Evolutionary conservation across 2,329 filamentous ascomycete species (phyloP).

Genomic region (Madurella fahalii): DNA sequence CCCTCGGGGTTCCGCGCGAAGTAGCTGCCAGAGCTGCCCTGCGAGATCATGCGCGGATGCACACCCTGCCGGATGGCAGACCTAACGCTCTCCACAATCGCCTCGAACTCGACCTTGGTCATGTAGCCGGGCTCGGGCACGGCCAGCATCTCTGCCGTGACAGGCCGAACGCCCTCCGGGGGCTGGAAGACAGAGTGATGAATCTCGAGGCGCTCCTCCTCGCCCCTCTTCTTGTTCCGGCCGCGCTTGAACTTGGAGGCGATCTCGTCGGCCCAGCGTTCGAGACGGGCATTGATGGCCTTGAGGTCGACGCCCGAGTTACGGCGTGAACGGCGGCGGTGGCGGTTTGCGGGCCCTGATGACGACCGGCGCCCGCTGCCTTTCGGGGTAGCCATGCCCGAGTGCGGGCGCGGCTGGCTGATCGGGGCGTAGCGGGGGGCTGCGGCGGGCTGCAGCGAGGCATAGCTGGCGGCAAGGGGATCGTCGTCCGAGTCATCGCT

Average conservation of each 20-base stretch:
- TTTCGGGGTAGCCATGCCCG: slow-evolving; percentile 56
- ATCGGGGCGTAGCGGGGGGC: slow-evolving; percentile 63
- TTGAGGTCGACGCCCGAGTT: slow-evolving; percentile 96
- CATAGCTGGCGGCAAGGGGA: slow-evolving; percentile 46
- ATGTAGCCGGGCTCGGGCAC: slow-evolving; percentile 61
- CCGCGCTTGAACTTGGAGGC: slow-evolving; percentile 92
- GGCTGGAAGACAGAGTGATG: slow-evolving; percentile 96
- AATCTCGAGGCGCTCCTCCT: slow-evolving; percentile 86
- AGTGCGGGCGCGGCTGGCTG: slow-evolving; percentile 56
- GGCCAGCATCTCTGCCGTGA: slow-evolving; percentile 70
- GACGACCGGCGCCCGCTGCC: slow-evolving; percentile 30
- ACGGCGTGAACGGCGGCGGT: slow-evolving; percentile 52
- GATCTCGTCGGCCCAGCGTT: slow-evolving; percentile 97
- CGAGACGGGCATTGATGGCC: slow-evolving; percentile 91
- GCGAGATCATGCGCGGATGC: slow-evolving; percentile 92
- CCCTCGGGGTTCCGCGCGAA: slow-evolving; percentile 89
- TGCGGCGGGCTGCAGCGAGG: slow-evolving; percentile 50
- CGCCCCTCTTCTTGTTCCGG: slow-evolving; percentile 66
- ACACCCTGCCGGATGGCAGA: slow-evolving; percentile 84
- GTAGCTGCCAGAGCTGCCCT: slow-evolving; percentile 96
- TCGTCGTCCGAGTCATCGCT: slow-evolving; percentile 70
- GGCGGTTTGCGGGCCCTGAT: slow-evolving; percentile 22
- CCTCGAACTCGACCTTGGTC: slow-evolving; percentile 78
- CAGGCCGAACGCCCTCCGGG: slow-evolving; percentile 79
- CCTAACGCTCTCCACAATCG: slow-evolving; percentile 84